Conservation (phyloP, 1,284 basidiomycete species). For the Ustilago shanxiensis region DNA sequence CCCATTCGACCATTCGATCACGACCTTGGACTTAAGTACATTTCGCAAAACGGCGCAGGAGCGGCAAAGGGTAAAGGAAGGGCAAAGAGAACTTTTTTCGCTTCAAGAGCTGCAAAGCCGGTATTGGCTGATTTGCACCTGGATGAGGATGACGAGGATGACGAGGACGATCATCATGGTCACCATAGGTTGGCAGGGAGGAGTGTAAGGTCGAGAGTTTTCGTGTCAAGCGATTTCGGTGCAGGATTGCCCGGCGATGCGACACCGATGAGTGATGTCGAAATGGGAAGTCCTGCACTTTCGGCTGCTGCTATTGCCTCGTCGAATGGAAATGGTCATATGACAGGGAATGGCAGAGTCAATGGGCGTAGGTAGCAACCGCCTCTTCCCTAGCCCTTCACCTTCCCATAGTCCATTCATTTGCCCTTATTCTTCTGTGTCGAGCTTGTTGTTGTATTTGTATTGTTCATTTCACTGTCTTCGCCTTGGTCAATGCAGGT, state of each 20-base stretch:
- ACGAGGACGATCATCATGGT: slow-evolving; percentile 13
- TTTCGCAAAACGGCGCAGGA: slow-evolving; percentile 42
- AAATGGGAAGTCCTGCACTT: slow-evolving; percentile 43
- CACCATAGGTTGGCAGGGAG: slow-evolving; percentile 10
- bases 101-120: slow-evolving; percentile 48
- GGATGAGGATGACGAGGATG: slow-evolving; percentile 28
- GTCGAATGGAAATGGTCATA: slow-evolving; percentile 16
- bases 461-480: slow-evolving; percentile 13
- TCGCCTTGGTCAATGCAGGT: neutral
- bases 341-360: neutral
- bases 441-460: slow-evolving; percentile 28
- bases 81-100: slow-evolving; percentile 56
- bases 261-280: slow-evolving; percentile 42
- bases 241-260: slow-evolving; percentile 26
- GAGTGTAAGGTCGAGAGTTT: slow-evolving; percentile 7
- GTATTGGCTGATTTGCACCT: slow-evolving; percentile 42
- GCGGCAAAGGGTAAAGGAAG: slow-evolving; percentile 38
- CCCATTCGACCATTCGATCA: slow-evolving; percentile 41
- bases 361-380: slow-evolving; percentile 31
- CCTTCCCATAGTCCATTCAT: neutral
- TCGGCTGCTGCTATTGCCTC: slow-evolving; percentile 18
- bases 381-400: neutral
- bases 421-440: too few species aligned
- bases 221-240: neutral
- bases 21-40: slow-evolving; percentile 44